A percentile compares a stretch with the other conserved stretches of the same genome.
phyloP scores from a whole-genome alignment of 2,329 filamentous ascomycete genomes.

The Bipolaris oryzae region DNA sequence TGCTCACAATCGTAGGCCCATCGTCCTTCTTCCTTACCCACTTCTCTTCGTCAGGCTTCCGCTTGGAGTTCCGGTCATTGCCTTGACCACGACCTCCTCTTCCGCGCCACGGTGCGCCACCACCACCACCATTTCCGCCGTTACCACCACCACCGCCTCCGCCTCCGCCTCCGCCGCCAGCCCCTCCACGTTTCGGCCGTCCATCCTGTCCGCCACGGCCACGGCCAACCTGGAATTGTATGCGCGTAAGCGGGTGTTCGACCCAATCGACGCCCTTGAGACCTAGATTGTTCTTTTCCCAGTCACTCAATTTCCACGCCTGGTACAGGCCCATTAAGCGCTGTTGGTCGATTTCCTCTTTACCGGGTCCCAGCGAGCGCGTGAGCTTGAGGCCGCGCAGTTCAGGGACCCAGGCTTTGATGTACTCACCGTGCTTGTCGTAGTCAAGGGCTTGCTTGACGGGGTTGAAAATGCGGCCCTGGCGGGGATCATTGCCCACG shows the following conservation, averaged over 20 bases:
- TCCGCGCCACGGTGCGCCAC: slow-evolving; percentile 19
- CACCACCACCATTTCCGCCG: background rate
- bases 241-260: slow-evolving; percentile 60
- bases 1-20: slow-evolving; percentile 25
- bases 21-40: slow-evolving; percentile 11
- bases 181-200: slow-evolving; percentile 17
- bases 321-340: slow-evolving; percentile 69
- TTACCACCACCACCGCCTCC: slow-evolving; percentile 12
- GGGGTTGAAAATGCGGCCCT: slow-evolving; percentile 78
- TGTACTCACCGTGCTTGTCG: slow-evolving; percentile 71
- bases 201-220: slow-evolving; percentile 23
- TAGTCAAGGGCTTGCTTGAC: slow-evolving; percentile 83
- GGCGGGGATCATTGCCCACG: slow-evolving; percentile 78
- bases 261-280: slow-evolving; percentile 68
- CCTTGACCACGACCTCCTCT: slow-evolving; percentile 16
- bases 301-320: slow-evolving; percentile 66
- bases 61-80: slow-evolving; percentile 14
- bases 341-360: slow-evolving; percentile 45
- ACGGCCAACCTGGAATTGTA: slow-evolving; percentile 47
- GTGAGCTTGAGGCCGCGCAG: slow-evolving; percentile 57
- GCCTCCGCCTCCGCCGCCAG: slow-evolving; percentile 13
- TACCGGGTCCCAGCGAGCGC: slow-evolving; percentile 22
- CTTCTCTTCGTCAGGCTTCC: slow-evolving; percentile 17
- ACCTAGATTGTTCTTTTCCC: slow-evolving; percentile 63
- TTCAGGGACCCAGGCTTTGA: slow-evolving; percentile 76